Evolutionary conservation across 306 rosid genomes (phyloP).

Genomic region (Ziziphus jujuba): DNA sequence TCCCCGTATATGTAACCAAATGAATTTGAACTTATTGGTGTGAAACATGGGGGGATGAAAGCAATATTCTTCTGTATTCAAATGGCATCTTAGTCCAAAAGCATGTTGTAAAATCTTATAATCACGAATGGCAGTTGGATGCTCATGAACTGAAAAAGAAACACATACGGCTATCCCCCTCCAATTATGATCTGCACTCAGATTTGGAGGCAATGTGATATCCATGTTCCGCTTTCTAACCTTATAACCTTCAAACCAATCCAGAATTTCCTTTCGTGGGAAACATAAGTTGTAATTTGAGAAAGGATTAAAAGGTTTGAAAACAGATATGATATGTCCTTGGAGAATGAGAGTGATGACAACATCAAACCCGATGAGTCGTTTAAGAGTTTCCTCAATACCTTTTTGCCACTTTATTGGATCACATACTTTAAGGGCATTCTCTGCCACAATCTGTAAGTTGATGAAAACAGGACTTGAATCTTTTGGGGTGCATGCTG

Average conservation of each 20-base stretch:
- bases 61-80: not conserved
- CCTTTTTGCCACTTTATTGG: not conserved
- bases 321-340: not conserved
- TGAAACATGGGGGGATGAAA: not conserved
- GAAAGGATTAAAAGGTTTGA: not conserved
- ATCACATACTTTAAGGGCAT: not conserved
- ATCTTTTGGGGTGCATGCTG: not conserved
- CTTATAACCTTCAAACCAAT: not conserved
- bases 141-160: too few relatives aligned
- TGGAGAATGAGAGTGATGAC: not conserved
- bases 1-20: not conserved
- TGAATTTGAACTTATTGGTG: not conserved
- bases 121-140: not conserved
- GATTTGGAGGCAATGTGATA: too few relatives aligned
- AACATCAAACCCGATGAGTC: not conserved
- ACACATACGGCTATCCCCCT: too few relatives aligned
- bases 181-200: too few relatives aligned
- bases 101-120: not conserved
- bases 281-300: not conserved
- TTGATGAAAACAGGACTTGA: not conserved
- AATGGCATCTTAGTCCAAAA: not conserved
- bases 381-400: not conserved
- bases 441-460: constrained; percentile 1
- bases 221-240: too few relatives aligned
- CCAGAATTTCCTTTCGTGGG: not conserved